phyloP scores from a whole-genome alignment of 169 alveolate genomes.

The Amoebophrya sp. region DNA sequence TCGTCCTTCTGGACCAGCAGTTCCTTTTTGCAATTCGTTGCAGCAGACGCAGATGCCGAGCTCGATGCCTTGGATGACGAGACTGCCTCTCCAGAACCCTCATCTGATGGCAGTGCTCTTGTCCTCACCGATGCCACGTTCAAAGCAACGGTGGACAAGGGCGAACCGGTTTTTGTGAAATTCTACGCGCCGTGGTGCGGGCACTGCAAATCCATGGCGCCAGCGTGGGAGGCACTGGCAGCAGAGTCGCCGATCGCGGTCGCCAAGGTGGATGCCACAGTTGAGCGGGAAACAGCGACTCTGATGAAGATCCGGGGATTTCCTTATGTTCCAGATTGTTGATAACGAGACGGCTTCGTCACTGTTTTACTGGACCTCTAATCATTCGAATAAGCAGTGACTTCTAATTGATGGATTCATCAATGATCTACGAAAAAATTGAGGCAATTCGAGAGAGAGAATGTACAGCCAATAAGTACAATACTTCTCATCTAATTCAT shows the following conservation, averaged over 20 bases:
- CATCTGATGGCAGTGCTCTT: not conserved
- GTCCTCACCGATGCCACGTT: not conserved
- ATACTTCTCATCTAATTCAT: not conserved
- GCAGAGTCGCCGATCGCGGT: not conserved
- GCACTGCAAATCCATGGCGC: slow-evolving; percentile 64
- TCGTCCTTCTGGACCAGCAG: too few species aligned
- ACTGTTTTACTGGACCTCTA: too few species aligned
- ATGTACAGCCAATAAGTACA: too few species aligned
- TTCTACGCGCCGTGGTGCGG: slow-evolving; percentile 77
- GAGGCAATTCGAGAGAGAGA: too few species aligned
- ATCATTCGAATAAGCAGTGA: too few species aligned
- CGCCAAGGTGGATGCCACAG: slow-evolving; percentile 27
- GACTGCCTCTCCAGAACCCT: not conserved
- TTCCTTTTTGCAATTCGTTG: too few species aligned
- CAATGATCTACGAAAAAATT: too few species aligned
- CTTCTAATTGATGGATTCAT: too few species aligned
- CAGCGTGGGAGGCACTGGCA: slow-evolving; percentile 60
- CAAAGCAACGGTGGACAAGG: not conserved
- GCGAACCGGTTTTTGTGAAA: slow-evolving; percentile 50
- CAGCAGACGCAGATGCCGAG: not conserved
- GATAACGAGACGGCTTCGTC: too few species aligned
- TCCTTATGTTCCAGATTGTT: too few species aligned
- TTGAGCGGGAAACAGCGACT: not conserved
- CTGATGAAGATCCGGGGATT: not conserved
- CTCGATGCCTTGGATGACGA: not conserved